Base-by-base conservation (phyloP, 495 filamentous ascomycete genomes). In the Penicillium goetzii region DNA sequence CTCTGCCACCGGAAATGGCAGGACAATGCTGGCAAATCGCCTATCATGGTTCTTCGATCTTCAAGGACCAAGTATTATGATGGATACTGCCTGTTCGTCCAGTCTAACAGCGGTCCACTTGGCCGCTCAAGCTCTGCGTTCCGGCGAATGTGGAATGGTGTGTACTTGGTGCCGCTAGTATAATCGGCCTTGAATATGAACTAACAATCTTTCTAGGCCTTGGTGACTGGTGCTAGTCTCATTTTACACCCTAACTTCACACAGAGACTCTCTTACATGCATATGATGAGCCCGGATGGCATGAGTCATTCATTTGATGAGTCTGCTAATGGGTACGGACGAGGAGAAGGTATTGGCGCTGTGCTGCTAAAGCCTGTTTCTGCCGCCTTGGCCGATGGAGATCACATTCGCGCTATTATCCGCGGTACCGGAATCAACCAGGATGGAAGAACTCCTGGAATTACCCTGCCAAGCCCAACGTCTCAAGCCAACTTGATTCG, bases 401-500 rank as follows among this genome's bases (percentile, higher is more conserved):
- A 84, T 60, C 62, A 64, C 2, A 78, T 84, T n/a, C 73, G 76
- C 23, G 77, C 76, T 26, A 55, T 84, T 8, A 79, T 84, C 49
- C 73, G 81, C 14, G 76, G 60, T 0, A 78, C 74, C 0, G 76
- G 69, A 7, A 59, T 67, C 8, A 84, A 84, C 58, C 73, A 78
- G 34, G 80, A 83, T 62, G 83, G 81, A 0, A 64, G 71, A 17
- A 82, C 70, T 6, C 54, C 65, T 25, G 68, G 68, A 32, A 72
- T 72, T 23, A 66, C 65, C 3, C 19, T 85, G 70, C 87, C 86
- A 2, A 86, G 76, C 17, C 76, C 70, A 2, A 76, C 77, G 1
- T 82, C 85, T 5, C 87, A 89, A 74, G 80, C 76, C 66, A 64
- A 69, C 40, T 45, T 87, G 2, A 86, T 88, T 41, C 72, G 75